Evolutionary conservation across 2,329 filamentous ascomycete species (phyloP), one percentile per base, ranked within the genome.

Genomic region (Diaporthe citrichinensis): DNA sequence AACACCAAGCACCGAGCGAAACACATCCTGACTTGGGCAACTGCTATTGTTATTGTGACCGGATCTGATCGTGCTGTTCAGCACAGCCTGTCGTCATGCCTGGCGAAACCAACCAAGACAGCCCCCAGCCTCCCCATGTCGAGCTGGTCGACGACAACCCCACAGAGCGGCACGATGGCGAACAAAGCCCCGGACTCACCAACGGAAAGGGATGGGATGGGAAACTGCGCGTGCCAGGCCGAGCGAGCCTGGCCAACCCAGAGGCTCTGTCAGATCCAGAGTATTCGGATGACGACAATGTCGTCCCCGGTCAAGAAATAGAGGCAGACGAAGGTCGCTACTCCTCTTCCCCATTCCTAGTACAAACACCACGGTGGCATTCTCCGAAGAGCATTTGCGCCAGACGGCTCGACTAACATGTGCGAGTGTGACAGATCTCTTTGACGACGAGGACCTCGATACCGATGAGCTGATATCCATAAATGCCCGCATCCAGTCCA

Each of bases 251-350:
- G 62, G 87, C 90, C 34, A 97, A 98, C 81, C 94, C 95, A 3
- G 95, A 97, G 81, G 94, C 94, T 14, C 84, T 98, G 71, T 94
- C 94, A 58, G 95, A 98, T 80, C 92, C 94, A 0, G 95, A 98
- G 74, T 95, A 96, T 82, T 97, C 94, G 23, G 95, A 90, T 78
- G 90, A 92, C 15, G 90, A 92, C 77, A 90, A 93, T 76, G 89
- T 93, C 28, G 85, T 94, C 77, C 91, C 91, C 0, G 93, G 93
- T 68, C 94, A 97, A 75, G 88, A 93, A 81, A 95, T 98, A 75
- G 88, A 90, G 36, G 94, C 95, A 9, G 95, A 98, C 81, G 95
- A 98, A 87, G 93, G 94, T 94, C 83, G 44, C 82, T n/a, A 31
- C 5, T 34, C 25, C 20, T 2, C 5, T 2, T 34, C 8, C 6